phyloP scores from a whole-genome alignment of 768 basidiomycete genomes.

The Lentinula sp. region DNA sequence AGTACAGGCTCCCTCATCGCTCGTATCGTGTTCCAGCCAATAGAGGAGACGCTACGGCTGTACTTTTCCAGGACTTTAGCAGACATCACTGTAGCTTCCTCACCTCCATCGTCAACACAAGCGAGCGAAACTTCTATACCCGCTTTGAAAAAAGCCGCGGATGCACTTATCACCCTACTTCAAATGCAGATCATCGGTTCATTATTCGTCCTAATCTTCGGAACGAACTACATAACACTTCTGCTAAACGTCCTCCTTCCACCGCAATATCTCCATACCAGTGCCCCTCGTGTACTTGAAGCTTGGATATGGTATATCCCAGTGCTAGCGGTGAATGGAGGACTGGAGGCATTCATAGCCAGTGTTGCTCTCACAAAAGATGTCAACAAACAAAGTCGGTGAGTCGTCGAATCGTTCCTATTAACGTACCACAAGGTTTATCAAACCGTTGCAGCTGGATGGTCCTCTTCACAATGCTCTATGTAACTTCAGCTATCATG shows the following conservation, averaged over 20 bases:
- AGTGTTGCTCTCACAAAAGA: conserved; percentile 67
- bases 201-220: conserved; percentile 68
- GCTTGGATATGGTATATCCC: conserved; percentile 91
- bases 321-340: conserved; percentile 83
- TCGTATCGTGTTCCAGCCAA: conserved; percentile 89
- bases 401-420: conserved; percentile 11
- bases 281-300: conserved; percentile 70
- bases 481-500: conserved; percentile 47
- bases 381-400: conserved; percentile 65
- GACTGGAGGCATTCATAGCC: conserved; percentile 86
- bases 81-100: background rate
- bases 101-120: background rate
- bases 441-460: conserved; percentile 50
- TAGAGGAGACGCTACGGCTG: conserved; percentile 88
- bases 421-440: background rate
- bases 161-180: conserved; percentile 52
- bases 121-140: background rate
- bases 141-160: conserved; percentile 34
- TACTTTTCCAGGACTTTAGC: conserved; percentile 72
- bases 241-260: conserved; percentile 69
- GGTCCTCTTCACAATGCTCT: conserved; percentile 66
- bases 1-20: conserved; percentile 81
- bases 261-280: conserved; percentile 60
- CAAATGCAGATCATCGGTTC: conserved; percentile 62
- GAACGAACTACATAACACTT: conserved; percentile 67